phyloP scores from a whole-genome alignment of 805 yeast species.

The Blastobotrys muscicola region DNA sequence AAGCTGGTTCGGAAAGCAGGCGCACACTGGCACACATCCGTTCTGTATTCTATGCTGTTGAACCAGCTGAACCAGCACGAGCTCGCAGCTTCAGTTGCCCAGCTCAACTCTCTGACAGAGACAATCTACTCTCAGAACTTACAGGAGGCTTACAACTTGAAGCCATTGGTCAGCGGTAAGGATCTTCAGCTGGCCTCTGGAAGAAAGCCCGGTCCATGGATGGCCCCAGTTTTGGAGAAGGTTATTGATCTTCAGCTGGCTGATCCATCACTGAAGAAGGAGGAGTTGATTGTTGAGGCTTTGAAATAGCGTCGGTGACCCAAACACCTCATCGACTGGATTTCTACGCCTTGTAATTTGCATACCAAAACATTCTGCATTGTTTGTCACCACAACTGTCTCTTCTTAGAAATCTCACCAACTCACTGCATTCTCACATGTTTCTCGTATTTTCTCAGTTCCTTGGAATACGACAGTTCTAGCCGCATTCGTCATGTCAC shows the following conservation, averaged over 20 bases:
- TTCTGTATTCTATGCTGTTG: slow-evolving; percentile 28
- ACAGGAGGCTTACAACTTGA: slow-evolving; percentile 38
- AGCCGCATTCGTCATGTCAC: too few species aligned
- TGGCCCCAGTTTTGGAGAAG: slow-evolving; percentile 45
- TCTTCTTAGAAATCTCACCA: too few species aligned
- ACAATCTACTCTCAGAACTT: slow-evolving; percentile 31
- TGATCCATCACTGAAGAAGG: slow-evolving; percentile 45
- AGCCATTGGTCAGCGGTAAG: slow-evolving; percentile 63
- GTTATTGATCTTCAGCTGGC: slow-evolving; percentile 72
- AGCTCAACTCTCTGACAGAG: slow-evolving; percentile 15
- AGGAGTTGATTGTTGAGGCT: slow-evolving; percentile 29
- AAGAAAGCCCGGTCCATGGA: slow-evolving; percentile 82
- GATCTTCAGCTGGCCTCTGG: slow-evolving; percentile 40
- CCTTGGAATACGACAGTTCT: too few species aligned
- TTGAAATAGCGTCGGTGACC: too few species aligned
- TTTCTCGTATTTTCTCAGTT: too few species aligned
- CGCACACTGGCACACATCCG: slow-evolving; percentile 39
- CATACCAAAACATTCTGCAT: neutral
- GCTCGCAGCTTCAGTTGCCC: slow-evolving; percentile 10
- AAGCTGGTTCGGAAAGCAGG: slow-evolving; percentile 45
- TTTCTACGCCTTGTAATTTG: too few species aligned
- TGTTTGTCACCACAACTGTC: neutral
- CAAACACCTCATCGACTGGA: too few species aligned
- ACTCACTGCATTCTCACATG: too few species aligned
- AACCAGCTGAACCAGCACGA: slow-evolving; percentile 24